A percentile compares a stretch with the other conserved stretches of the same genome.
Conservation (phyloP, 805 yeast genomes). For the Brettanomyces sp. region DNA sequence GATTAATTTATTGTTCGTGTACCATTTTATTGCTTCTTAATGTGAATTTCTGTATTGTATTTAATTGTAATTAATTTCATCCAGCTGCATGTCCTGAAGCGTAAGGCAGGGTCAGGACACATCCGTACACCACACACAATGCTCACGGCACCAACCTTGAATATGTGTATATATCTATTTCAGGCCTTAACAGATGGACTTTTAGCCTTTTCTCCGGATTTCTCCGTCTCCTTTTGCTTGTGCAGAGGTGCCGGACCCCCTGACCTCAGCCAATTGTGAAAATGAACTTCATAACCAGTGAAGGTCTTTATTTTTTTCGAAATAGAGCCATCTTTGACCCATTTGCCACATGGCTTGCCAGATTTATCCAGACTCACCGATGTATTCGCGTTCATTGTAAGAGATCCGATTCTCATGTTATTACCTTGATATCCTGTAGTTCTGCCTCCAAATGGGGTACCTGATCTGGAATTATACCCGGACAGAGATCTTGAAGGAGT, state of each 20-base stretch:
- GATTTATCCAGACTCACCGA: conserved; percentile 19
- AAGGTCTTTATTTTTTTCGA: conserved; percentile 14
- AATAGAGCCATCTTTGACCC: conserved; percentile 3
- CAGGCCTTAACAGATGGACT: too few species aligned
- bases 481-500: background rate
- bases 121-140: too few species aligned
- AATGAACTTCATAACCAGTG: conserved; percentile 18
- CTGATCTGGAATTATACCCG: background rate
- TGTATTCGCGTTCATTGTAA: conserved; percentile 19
- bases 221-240: background rate
- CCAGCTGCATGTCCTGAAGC: too few species aligned
- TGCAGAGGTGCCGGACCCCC: background rate
- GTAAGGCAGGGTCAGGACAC: too few species aligned
- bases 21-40: too few species aligned
- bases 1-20: background rate
- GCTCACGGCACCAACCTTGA: too few species aligned
- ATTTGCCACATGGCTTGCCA: conserved; percentile 4
- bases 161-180: too few species aligned
- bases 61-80: too few species aligned
- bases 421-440: conserved; percentile 1
- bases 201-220: background rate
- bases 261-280: conserved; percentile 15
- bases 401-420: conserved; percentile 14
- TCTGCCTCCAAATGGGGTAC: background rate
- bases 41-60: too few species aligned